Percentiles rank a stretch among this genome's conserved stretches.
Evolutionary conservation across 768 basidiomycete genomes (phyloP).

Genomic region (Mycena rosella): DNA sequence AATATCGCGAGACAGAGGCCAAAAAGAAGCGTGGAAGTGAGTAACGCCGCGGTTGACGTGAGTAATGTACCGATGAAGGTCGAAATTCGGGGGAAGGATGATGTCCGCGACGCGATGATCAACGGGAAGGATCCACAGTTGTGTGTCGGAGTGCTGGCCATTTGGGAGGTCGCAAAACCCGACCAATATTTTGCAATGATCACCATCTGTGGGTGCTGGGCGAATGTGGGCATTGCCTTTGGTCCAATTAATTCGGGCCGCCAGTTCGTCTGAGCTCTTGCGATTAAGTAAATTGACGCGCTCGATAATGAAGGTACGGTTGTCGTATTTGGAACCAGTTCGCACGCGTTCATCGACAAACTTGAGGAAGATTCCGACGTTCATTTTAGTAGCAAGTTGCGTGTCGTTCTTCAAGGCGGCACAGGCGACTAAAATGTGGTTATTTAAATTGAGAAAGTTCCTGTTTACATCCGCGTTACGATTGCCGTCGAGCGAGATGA

Average conservation of each 20-base stretch:
- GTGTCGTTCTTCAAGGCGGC: conserved; percentile 10
- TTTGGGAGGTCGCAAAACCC: conserved; percentile 1
- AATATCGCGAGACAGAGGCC: conserved; percentile 1
- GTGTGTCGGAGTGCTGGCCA: background rate
- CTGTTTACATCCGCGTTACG: background rate
- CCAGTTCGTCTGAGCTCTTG: background rate
- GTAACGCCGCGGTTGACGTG: conserved; percentile 31
- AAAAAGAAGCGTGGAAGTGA: conserved; percentile 21
- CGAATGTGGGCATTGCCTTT: background rate
- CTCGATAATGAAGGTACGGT: conserved; percentile 20
- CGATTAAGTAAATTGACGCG: background rate
- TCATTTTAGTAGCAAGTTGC: background rate
- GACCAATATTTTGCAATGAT: background rate
- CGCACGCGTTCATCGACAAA: background rate
- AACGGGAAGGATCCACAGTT: background rate
- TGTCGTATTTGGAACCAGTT: conserved; percentile 16
- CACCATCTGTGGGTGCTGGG: background rate
- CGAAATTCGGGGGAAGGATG: conserved; percentile 1
- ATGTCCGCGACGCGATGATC: background rate
- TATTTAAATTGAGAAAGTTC: conserved; percentile 12
- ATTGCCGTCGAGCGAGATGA: too few species aligned
- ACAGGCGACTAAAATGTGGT: background rate
- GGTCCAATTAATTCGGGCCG: background rate
- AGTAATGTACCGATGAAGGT: conserved; percentile 23
- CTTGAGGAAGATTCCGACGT: conserved; percentile 8